phyloP scores from a whole-genome alignment of 805 yeast genomes.

The Candida nemodendra region DNA sequence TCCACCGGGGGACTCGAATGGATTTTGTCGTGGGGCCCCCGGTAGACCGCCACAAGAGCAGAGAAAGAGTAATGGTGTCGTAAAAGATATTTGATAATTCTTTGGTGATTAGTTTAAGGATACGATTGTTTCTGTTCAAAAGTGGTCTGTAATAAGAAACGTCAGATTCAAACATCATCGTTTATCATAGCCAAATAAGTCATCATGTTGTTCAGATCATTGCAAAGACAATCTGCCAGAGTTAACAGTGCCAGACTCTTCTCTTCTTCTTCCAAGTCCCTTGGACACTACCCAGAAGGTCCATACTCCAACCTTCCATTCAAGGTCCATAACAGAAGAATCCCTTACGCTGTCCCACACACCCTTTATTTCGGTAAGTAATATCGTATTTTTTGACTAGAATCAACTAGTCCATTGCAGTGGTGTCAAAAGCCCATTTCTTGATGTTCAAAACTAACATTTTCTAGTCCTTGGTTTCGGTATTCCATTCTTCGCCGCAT shows the following conservation, averaged over 20 bases:
- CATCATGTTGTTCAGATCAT: conserved; percentile 32
- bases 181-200: conserved; percentile 1
- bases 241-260: conserved; percentile 41
- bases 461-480: conserved; percentile 52
- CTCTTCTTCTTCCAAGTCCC: conserved; percentile 45
- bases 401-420: no score
- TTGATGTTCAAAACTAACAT: no score
- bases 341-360: conserved; percentile 83
- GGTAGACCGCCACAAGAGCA: no score
- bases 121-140: no score
- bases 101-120: no score
- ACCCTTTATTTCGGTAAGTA: conserved; percentile 69
- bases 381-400: neutral
- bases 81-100: no score
- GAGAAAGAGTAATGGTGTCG: no score
- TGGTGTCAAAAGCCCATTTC: no score
- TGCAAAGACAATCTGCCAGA: conserved; percentile 26
- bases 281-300: conserved; percentile 65
- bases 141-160: neutral
- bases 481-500: conserved; percentile 75
- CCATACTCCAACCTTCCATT: conserved; percentile 92
- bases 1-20: neutral
- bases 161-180: neutral
- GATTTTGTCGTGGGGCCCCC: no score
- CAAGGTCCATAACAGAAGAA: conserved; percentile 88